These are phyloP conservation scores for Wickerhamomyces pijperi DNA, from an alignment of 805 yeast genomes.

Conservation along the genomic window DNA sequence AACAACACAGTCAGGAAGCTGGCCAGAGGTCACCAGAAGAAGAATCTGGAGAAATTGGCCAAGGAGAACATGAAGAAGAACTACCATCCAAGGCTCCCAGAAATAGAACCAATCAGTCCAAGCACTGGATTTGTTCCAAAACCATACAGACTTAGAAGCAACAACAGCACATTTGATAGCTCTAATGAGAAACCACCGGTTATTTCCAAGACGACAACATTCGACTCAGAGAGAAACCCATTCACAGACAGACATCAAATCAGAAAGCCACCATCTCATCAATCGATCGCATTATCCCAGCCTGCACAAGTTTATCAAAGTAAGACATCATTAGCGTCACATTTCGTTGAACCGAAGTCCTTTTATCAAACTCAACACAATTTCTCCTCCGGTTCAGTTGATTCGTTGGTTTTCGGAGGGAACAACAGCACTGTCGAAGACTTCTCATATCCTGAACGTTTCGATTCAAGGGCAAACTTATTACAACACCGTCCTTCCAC, in stretches of 20 bases:
- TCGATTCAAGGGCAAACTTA: not conserved
- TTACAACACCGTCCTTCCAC: not conserved
- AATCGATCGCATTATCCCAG: constrained; percentile 1
- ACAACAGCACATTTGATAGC: constrained; percentile 2
- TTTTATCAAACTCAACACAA: not conserved
- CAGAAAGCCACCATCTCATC: not conserved
- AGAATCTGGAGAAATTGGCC: constrained; percentile 17
- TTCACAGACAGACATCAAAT: constrained; percentile 1
- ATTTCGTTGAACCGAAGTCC: not conserved
- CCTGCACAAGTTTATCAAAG: constrained; percentile 3
- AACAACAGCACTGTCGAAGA: too few relatives aligned
- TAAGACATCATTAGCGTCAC: constrained; percentile 3
- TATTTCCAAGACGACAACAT: constrained; percentile 4
- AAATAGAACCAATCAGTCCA: constrained; percentile 1
- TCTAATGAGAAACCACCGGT: not conserved
- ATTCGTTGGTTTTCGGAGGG: not conserved
- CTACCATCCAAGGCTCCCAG: constrained; percentile 1
- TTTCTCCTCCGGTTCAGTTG: not conserved
- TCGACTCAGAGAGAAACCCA: constrained; percentile 4
- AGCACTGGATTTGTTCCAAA: constrained; percentile 1
- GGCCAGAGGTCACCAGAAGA: constrained; percentile 28
- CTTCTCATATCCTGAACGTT: not conserved
- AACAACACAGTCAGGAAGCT: constrained; percentile 44
- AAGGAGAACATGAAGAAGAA: constrained; percentile 7
- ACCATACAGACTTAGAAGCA: constrained; percentile 2